Percentiles rank a stretch among this genome's conserved stretches.
These are phyloP conservation scores for Globisporangium nodosum DNA, from an alignment of 352 stramenopile species.

Conservation along the genomic window DNA sequence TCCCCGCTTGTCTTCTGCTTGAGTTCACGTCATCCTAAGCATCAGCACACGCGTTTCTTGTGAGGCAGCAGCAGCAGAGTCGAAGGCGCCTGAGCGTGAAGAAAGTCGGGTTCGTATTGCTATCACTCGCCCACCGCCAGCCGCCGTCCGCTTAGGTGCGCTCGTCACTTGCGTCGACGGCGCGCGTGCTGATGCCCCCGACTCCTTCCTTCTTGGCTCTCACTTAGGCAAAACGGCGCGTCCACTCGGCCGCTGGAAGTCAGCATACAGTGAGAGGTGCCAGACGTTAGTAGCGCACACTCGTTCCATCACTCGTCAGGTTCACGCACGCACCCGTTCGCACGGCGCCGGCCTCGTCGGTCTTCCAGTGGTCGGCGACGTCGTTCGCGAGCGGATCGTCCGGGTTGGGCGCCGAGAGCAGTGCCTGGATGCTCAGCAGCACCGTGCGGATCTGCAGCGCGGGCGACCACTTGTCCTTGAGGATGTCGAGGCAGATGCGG, in stretches of 20 bases:
- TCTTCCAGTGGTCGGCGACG: constrained; percentile 97
- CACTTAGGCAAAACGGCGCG: constrained; percentile 47
- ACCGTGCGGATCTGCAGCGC: constrained; percentile 98
- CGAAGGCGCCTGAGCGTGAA: too few relatives aligned
- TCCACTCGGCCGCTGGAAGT: constrained; percentile 59
- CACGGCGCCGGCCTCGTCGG: constrained; percentile 90
- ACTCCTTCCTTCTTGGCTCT: not conserved
- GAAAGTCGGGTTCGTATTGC: too few relatives aligned
- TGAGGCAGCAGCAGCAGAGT: too few relatives aligned
- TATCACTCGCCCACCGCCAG: not conserved
- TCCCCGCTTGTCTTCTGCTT: not conserved
- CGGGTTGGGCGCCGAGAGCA: constrained; percentile 95
- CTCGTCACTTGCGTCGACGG: too few relatives aligned
- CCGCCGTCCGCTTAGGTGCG: too few relatives aligned
- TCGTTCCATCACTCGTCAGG: not conserved
- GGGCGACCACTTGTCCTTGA: constrained; percentile 99
- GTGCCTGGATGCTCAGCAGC: constrained; percentile 95
- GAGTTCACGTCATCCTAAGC: too few relatives aligned
- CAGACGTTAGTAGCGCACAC: too few relatives aligned
- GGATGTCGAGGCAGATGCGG: constrained; percentile 97
- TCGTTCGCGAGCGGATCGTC: constrained; percentile 97
- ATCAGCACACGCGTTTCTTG: too few relatives aligned
- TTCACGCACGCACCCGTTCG: constrained; percentile 44
- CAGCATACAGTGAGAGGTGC: not conserved
- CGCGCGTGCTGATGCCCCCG: not conserved